Evolutionary conservation across 2,329 filamentous ascomycete genomes (phyloP).

Genomic region (Ophiosphaerella korrae): DNA sequence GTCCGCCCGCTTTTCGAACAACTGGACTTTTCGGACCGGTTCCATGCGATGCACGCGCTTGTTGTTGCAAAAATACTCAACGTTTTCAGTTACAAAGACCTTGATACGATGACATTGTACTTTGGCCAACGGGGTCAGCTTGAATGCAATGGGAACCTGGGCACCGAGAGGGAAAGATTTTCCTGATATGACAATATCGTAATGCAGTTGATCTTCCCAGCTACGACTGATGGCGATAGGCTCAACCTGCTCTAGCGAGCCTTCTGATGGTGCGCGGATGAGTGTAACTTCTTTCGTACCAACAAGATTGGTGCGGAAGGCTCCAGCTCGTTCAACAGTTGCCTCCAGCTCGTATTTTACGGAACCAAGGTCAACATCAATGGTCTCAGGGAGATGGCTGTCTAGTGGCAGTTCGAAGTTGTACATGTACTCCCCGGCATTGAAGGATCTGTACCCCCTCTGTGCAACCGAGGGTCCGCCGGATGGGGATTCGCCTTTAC

Average conservation of each 20-base stretch:
- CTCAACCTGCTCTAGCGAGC: constrained; percentile 87
- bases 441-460: constrained; percentile 86
- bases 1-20: constrained; percentile 88
- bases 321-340: constrained; percentile 81
- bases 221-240: constrained; percentile 91
- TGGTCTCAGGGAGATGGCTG: constrained; percentile 79
- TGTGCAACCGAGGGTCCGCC: constrained; percentile 64
- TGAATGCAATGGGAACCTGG: constrained; percentile 91
- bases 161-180: constrained; percentile 91
- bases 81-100: constrained; percentile 86
- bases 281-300: constrained; percentile 82
- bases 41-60: constrained; percentile 85
- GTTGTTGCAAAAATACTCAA: constrained; percentile 89
- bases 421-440: constrained; percentile 73
- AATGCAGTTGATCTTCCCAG: constrained; percentile 94
- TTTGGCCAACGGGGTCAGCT: constrained; percentile 88
- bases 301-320: constrained; percentile 86
- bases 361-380: constrained; percentile 81
- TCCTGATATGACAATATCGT: constrained; percentile 94
- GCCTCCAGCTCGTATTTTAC: constrained; percentile 90
- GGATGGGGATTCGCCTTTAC: constrained; percentile 71
- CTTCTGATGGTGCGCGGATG: constrained; percentile 83
- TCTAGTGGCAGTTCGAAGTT: constrained; percentile 86
- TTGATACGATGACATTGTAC: constrained; percentile 93
- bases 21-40: constrained; percentile 78